A percentile compares a stretch with the other conserved stretches of the same genome.
Evolutionary conservation across 2,329 filamentous ascomycete genomes (phyloP).

Genomic region (Sporothrix humicola): DNA sequence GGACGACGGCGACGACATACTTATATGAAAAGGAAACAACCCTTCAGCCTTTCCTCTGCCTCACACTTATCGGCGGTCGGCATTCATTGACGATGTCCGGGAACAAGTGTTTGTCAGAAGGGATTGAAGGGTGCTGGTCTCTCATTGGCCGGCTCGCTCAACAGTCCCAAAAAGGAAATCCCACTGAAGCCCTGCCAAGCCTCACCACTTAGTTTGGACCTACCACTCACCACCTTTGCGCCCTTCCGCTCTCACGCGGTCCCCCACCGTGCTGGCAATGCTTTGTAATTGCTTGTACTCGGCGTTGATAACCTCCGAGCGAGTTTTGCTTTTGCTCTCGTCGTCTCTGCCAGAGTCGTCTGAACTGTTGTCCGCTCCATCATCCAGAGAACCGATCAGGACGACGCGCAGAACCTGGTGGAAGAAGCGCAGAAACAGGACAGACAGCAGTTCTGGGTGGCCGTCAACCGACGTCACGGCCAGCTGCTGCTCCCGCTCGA

Average conservation of each 20-base stretch:
- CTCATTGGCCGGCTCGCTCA: neutral
- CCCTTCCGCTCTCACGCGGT: neutral
- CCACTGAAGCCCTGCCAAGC: neutral
- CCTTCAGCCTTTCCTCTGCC: neutral
- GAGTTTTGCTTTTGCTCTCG: neutral
- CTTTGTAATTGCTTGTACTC: neutral
- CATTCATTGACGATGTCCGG: neutral
- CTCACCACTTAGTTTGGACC: neutral
- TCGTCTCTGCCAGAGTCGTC: neutral
- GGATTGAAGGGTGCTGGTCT: neutral
- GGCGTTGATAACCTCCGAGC: neutral
- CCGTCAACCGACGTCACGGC: neutral
- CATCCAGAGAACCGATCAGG: neutral
- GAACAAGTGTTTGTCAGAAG: neutral
- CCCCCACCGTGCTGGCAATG: neutral
- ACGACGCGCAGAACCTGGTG: neutral
- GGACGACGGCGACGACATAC: neutral
- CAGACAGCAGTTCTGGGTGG: neutral
- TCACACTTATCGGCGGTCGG: neutral
- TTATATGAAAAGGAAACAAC: neutral
- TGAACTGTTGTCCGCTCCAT: too few species aligned
- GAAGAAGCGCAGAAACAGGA: neutral
- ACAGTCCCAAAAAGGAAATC: neutral
- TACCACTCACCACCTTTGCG: neutral
- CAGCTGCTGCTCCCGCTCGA: neutral